Evolutionary conservation across 768 basidiomycete species (phyloP).

Genomic region (Kwoniella bestiolae): DNA sequence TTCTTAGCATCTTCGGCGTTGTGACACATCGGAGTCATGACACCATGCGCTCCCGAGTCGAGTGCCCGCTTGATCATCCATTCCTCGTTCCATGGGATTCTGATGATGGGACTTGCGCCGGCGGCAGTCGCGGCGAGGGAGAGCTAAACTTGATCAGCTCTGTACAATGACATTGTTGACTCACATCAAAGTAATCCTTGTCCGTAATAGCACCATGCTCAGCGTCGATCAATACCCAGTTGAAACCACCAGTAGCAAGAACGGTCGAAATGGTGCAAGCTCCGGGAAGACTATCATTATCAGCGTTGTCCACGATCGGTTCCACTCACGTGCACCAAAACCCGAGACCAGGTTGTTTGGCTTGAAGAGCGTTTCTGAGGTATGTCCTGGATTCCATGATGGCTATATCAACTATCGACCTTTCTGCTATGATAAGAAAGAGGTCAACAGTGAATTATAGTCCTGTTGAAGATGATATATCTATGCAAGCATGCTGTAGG

Average conservation of each 20-base stretch:
- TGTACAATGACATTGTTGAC: neutral
- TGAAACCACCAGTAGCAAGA: slow-evolving; percentile 41
- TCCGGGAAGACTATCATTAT: slow-evolving; percentile 21
- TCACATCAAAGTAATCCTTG: slow-evolving; percentile 43
- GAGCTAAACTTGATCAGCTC: slow-evolving; percentile 29
- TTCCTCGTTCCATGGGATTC: slow-evolving; percentile 53
- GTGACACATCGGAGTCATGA: slow-evolving; percentile 57
- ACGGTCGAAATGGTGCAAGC: slow-evolving; percentile 33
- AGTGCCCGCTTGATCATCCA: slow-evolving; percentile 58
- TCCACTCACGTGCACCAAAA: slow-evolving; percentile 50
- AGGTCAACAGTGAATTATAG: neutral
- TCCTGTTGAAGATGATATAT: no score
- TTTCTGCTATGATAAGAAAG: neutral
- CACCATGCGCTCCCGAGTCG: slow-evolving; percentile 57
- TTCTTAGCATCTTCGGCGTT: slow-evolving; percentile 51
- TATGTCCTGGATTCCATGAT: slow-evolving; percentile 31
- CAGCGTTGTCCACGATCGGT: neutral
- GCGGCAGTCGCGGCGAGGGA: slow-evolving; percentile 40
- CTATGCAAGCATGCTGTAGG: no score
- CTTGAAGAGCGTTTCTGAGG: slow-evolving; percentile 36
- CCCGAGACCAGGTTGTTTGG: slow-evolving; percentile 42
- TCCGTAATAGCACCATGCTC: slow-evolving; percentile 49
- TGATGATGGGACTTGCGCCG: slow-evolving; percentile 56
- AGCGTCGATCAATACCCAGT: slow-evolving; percentile 48
- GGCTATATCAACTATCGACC: neutral